phyloP scores from a whole-genome alignment of 164 flowering plant genomes.

The Chloranthus sessilifolius region DNA sequence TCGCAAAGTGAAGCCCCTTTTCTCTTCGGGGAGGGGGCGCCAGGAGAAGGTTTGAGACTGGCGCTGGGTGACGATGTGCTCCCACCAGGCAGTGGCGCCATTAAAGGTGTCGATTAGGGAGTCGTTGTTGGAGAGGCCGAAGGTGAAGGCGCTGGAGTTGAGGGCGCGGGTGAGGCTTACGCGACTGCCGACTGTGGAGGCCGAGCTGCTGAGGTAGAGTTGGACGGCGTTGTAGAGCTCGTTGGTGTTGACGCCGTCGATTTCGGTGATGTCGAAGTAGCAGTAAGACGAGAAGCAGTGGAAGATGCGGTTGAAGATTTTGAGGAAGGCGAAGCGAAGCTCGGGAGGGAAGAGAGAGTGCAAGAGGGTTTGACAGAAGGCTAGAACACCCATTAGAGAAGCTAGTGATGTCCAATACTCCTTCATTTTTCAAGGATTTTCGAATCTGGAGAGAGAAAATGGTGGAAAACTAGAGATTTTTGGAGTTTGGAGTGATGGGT shows the following conservation, averaged over 20 bases:
- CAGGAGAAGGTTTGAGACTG: constrained; percentile 60
- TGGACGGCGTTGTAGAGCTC: constrained; percentile 86
- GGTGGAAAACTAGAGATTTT: neutral
- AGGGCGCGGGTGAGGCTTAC: constrained; percentile 58
- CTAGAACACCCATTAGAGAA: constrained; percentile 63
- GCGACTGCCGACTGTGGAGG: constrained; percentile 39
- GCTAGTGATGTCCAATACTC: constrained; percentile 73
- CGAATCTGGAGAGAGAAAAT: neutral
- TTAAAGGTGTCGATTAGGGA: constrained; percentile 46
- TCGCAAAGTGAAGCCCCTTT: constrained; percentile 62
- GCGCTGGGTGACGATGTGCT: constrained; percentile 64
- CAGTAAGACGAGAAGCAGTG: constrained; percentile 58
- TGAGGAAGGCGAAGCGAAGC: constrained; percentile 47
- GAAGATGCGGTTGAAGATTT: constrained; percentile 44
- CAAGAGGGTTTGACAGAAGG: constrained; percentile 62
- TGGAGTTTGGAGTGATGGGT: constrained; percentile 4
- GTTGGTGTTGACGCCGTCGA: constrained; percentile 91
- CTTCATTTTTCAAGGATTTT: constrained; percentile 33
- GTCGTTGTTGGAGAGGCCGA: constrained; percentile 60
- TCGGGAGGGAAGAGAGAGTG: constrained; percentile 69
- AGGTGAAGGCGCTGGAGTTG: constrained; percentile 58
- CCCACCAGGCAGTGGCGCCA: constrained; percentile 59
- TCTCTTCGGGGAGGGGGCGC: constrained; percentile 77
- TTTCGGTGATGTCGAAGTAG: constrained; percentile 87
- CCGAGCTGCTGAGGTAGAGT: constrained; percentile 60